These are phyloP conservation scores for Voacanga thouarsii DNA, from an alignment of 257 asterid species.

Conservation along the genomic window DNA sequence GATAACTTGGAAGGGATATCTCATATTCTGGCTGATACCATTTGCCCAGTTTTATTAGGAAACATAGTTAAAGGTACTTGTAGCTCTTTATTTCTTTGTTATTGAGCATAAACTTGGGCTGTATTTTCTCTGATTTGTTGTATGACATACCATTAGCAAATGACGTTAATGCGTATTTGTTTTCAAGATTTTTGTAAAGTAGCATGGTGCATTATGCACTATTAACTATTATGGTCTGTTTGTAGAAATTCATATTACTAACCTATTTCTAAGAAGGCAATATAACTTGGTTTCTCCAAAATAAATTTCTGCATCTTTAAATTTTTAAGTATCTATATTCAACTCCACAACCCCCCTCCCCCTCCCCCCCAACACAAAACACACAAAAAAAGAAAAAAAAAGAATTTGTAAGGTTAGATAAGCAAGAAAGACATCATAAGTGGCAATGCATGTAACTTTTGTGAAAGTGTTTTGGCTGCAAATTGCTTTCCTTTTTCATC, in stretches of 20 bases:
- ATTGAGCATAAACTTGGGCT: slow-evolving; percentile 2
- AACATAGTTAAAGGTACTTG: slow-evolving; percentile 81
- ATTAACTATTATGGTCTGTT: no score
- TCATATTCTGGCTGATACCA: slow-evolving; percentile 58
- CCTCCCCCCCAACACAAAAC: no score
- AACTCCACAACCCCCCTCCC: no score
- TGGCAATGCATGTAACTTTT: neutral
- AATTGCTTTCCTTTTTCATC: neutral
- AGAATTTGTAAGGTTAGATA: neutral
- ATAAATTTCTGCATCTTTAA: neutral
- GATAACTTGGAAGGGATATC: slow-evolving; percentile 55
- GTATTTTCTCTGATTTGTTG: neutral
- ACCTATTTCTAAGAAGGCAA: neutral
- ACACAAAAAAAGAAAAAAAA: no score
- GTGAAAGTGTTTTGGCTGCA: neutral
- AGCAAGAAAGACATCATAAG: neutral
- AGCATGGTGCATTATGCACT: no score
- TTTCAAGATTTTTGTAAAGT: neutral
- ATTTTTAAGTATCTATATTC: neutral
- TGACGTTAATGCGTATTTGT: neutral
- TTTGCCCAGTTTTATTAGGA: slow-evolving; percentile 74
- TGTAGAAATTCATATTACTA: neutral
- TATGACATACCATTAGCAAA: neutral
- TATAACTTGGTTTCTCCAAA: neutral
- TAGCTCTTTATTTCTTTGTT: slow-evolving; percentile 12